Evolutionary conservation across 495 filamentous ascomycete genomes (phyloP).

Genomic region (Podospora sp.): DNA sequence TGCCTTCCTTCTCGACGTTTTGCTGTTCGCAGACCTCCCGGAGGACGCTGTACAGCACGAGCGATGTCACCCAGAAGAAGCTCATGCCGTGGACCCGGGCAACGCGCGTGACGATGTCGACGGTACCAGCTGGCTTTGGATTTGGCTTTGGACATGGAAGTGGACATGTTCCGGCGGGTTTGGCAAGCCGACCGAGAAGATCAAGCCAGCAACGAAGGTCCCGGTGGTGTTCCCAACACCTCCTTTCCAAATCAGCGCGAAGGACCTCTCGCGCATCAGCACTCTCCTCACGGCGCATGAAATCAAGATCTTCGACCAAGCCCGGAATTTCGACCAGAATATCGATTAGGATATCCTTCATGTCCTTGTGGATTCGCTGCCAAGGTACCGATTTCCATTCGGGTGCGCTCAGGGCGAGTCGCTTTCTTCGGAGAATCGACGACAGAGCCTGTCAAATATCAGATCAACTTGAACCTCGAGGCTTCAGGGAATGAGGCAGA

Average conservation of each 20-base stretch:
- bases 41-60: neutral
- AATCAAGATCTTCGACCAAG: constrained; percentile 26
- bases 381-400: constrained; percentile 35
- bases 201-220: constrained; percentile 8
- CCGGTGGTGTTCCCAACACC: constrained; percentile 15
- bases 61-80: neutral
- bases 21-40: neutral
- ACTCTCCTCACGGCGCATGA: neutral
- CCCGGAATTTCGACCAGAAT: constrained; percentile 30
- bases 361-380: constrained; percentile 26
- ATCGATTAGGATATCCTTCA: constrained; percentile 32
- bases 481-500: neutral
- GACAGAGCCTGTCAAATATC: constrained; percentile 18
- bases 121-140: neutral
- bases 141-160: neutral
- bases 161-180: neutral
- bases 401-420: constrained; percentile 20
- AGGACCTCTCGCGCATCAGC: neutral
- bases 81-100: neutral
- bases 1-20: neutral
- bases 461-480: neutral
- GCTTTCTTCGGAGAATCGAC: constrained; percentile 21
- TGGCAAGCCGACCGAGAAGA: neutral
- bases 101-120: neutral
- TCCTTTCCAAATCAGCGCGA: neutral